Percentiles rank a stretch among this genome's conserved stretches.
Conservation (phyloP, 2,329 filamentous ascomycete species). For the Hansfordia pulvinata region DNA sequence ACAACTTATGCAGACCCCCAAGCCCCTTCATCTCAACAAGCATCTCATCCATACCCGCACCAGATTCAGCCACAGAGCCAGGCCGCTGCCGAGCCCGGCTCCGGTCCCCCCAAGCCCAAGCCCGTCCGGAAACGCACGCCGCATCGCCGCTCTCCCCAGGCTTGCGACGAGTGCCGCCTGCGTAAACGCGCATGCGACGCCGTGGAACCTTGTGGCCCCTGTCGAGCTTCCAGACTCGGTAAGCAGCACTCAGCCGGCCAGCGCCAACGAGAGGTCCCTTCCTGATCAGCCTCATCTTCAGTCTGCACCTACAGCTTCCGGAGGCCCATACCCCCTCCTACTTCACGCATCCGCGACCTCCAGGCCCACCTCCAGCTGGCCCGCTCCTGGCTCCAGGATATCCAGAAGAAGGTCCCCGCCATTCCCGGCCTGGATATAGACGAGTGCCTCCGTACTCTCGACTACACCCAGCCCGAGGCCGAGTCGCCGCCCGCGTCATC, state of each 20-base stretch:
- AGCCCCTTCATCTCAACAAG: too few relatives aligned
- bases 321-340: slow-evolving; percentile 2
- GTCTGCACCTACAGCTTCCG: slow-evolving; percentile 3
- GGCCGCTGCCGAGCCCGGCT: too few relatives aligned
- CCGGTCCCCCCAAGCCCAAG: slow-evolving; percentile 1
- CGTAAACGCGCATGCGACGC: slow-evolving; percentile 3
- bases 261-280: too few relatives aligned
- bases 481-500: slow-evolving; percentile 1
- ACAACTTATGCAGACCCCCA: too few relatives aligned
- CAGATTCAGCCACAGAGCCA: too few relatives aligned
- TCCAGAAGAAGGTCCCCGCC: slow-evolving; percentile 2
- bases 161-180: slow-evolving; percentile 3
- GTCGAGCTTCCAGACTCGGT: slow-evolving; percentile 2
- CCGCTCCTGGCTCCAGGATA: slow-evolving; percentile 3
- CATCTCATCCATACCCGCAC: too few relatives aligned
- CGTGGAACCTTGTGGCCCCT: slow-evolving; percentile 2
- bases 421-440: slow-evolving; percentile 3
- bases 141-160: slow-evolving; percentile 3
- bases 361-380: slow-evolving; percentile 3
- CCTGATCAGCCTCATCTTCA: slow-evolving; percentile 1
- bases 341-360: slow-evolving; percentile 3
- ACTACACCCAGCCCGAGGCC: slow-evolving; percentile 3
- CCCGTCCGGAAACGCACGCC: slow-evolving; percentile 2
- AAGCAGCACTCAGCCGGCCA: slow-evolving; percentile 1
- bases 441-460: slow-evolving; percentile 3